These are phyloP conservation scores for Sphaerobolus stellatus DNA, from an alignment of 1,284 basidiomycete genomes.

Conservation along the genomic window DNA sequence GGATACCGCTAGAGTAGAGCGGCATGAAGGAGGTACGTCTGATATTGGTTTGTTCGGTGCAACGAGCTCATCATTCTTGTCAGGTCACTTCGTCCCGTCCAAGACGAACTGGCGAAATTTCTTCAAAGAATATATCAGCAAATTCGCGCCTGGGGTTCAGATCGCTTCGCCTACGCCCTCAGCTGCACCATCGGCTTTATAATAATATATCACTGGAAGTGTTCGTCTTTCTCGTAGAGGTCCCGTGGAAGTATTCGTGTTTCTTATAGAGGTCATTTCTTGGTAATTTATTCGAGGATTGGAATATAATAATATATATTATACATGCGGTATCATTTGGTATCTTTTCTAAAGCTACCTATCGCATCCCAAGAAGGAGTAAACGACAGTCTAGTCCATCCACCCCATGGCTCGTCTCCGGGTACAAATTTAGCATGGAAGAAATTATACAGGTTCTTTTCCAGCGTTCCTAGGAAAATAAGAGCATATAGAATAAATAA, in stretches of 20 bases:
- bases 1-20: constrained; percentile 49
- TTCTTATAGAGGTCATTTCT: background rate
- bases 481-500: constrained; percentile 27
- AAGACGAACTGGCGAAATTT: constrained; percentile 75
- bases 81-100: constrained; percentile 79
- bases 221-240: background rate
- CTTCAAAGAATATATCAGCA: constrained; percentile 49
- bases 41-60: background rate
- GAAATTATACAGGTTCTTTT: constrained; percentile 38
- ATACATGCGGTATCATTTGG: background rate
- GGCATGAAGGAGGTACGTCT: constrained; percentile 69
- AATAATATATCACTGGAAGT: background rate
- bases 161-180: background rate
- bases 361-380: background rate
- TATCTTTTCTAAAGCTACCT: constrained; percentile 5
- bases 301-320: no score
- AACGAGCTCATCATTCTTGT: background rate
- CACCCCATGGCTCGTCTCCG: constrained; percentile 51
- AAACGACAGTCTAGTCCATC: constrained; percentile 35
- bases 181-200: background rate
- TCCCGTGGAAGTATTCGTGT: background rate
- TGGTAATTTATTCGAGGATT: background rate
- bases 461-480: constrained; percentile 34
- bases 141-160: background rate
- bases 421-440: constrained; percentile 41